Conservation (phyloP, 23 red algal genomes). For the Agarophyton chilense region DNA sequence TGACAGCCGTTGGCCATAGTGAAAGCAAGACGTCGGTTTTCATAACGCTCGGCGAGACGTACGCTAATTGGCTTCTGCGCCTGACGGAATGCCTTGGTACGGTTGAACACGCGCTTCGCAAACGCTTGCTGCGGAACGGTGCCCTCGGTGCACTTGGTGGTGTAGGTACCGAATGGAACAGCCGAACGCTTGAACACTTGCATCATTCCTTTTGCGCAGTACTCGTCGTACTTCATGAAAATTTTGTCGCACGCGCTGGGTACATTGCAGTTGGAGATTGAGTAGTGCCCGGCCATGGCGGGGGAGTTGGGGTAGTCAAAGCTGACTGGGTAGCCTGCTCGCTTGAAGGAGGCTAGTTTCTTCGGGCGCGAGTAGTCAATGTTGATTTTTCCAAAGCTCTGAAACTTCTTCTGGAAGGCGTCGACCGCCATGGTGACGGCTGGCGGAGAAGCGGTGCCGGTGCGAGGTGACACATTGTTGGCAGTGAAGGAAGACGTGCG, state of each 20-base stretch:
- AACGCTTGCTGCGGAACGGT: slow-evolving; percentile 61
- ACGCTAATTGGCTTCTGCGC: slow-evolving; percentile 77
- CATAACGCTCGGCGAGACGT: slow-evolving; percentile 41
- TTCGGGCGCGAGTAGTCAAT: slow-evolving; percentile 79
- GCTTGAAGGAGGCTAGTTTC: slow-evolving; percentile 76
- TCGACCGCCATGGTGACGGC: slow-evolving; percentile 69
- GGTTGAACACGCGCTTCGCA: slow-evolving; percentile 73
- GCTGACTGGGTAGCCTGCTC: slow-evolving; percentile 45
- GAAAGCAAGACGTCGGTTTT: slow-evolving; percentile 35
- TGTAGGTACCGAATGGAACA: slow-evolving; percentile 71
- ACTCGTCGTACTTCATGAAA: slow-evolving; percentile 80
- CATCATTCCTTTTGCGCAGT: slow-evolving; percentile 76
- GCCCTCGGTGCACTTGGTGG: slow-evolving; percentile 78
- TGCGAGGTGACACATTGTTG: slow-evolving; percentile 8
- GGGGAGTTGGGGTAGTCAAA: slow-evolving; percentile 69
- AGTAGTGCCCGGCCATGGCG: slow-evolving; percentile 71
- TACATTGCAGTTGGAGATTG: slow-evolving; percentile 67
- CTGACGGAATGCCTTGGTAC: slow-evolving; percentile 73
- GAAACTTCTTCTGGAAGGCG: slow-evolving; percentile 77
- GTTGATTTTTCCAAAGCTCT: slow-evolving; percentile 62
- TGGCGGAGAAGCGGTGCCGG: not conserved
- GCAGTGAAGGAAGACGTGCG: slow-evolving; percentile 60
- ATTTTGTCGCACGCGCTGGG: slow-evolving; percentile 35
- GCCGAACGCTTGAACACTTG: slow-evolving; percentile 71
- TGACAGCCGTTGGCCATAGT: slow-evolving; percentile 60